A percentile compares a stretch with the other conserved stretches of the same genome.
Conservation (phyloP, 2,329 filamentous ascomycete genomes). For the Apiospora aurea region DNA sequence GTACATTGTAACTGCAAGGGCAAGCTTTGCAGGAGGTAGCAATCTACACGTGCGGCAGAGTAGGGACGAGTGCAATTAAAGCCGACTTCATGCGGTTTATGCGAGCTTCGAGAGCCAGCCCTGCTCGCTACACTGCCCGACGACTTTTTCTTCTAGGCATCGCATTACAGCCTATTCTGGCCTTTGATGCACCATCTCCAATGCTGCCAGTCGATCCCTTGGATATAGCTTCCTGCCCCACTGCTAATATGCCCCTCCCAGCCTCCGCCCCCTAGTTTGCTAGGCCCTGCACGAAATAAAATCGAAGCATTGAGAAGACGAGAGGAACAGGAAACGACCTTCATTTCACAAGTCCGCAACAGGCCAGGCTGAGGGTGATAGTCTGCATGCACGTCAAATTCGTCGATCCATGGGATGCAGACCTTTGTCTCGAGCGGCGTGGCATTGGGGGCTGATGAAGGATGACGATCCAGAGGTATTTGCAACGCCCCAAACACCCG, state of each 20-base stretch:
- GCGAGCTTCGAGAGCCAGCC: not conserved
- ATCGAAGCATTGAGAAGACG: slow-evolving; percentile 19
- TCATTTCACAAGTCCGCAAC: slow-evolving; percentile 13
- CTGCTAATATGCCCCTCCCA: slow-evolving; percentile 10
- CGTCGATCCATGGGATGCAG: not conserved
- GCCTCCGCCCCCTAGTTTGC: not conserved
- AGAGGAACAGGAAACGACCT: slow-evolving; percentile 13
- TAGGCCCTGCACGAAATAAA: slow-evolving; percentile 5
- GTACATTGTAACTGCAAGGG: slow-evolving; percentile 16
- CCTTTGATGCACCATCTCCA: not conserved
- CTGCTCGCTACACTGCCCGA: not conserved
- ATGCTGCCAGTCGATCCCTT: slow-evolving; percentile 15
- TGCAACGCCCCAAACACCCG: not conserved
- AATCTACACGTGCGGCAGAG: not conserved
- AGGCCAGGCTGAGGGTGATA: slow-evolving; percentile 11
- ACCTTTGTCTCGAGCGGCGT: slow-evolving; percentile 7
- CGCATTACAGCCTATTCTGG: not conserved
- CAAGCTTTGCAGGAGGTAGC: slow-evolving; percentile 8
- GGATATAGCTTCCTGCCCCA: slow-evolving; percentile 8
- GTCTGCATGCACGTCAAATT: slow-evolving; percentile 19
- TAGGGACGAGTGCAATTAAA: slow-evolving; percentile 12
- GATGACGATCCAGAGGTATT: slow-evolving; percentile 4
- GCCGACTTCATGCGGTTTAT: slow-evolving; percentile 16
- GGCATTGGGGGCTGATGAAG: not conserved
- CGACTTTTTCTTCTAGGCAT: not conserved